These are phyloP conservation scores for Cercospora brassicicola DNA, from an alignment of 2,329 filamentous ascomycete genomes.

Conservation along the genomic window DNA sequence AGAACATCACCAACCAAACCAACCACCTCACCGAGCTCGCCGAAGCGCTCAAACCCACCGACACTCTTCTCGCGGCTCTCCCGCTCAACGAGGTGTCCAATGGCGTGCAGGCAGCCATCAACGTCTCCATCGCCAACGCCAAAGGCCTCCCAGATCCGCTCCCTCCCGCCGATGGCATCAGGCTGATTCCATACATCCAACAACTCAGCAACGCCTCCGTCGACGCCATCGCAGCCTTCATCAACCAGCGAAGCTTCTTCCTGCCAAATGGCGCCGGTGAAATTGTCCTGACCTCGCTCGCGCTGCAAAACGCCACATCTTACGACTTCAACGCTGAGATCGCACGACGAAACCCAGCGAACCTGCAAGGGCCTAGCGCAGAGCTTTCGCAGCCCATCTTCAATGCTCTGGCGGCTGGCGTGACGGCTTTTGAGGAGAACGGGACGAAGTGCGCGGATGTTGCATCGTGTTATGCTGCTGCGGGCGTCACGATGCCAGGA, in stretches of 20 bases:
- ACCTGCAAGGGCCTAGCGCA: constrained; percentile 5
- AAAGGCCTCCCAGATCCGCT: constrained; percentile 9
- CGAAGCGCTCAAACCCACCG: constrained; percentile 5
- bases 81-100: constrained; percentile 6
- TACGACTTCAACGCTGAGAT: constrained; percentile 14
- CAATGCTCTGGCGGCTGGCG: constrained; percentile 11
- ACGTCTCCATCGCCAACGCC: constrained; percentile 12
- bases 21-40: constrained; percentile 6
- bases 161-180: constrained; percentile 14
- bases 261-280: constrained; percentile 7
- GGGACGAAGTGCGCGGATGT: constrained; percentile 1
- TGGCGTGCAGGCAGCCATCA: constrained; percentile 15
- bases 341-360: constrained; percentile 6
- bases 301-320: constrained; percentile 15
- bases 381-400: constrained; percentile 6
- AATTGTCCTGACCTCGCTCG: constrained; percentile 7
- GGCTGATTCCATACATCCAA: constrained; percentile 15
- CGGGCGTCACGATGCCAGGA: not conserved
- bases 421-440: constrained; percentile 15
- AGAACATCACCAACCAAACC: constrained; percentile 18
- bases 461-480: not conserved
- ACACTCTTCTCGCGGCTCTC: constrained; percentile 6
- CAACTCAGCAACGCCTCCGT: constrained; percentile 13
- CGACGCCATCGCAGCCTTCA: constrained; percentile 12
- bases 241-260: constrained; percentile 14